A percentile compares a stretch with the other conserved stretches of the same genome.
These are phyloP conservation scores for Fusarium sp. DNA, from an alignment of 2,329 filamentous ascomycete genomes.

Conservation along the genomic window DNA sequence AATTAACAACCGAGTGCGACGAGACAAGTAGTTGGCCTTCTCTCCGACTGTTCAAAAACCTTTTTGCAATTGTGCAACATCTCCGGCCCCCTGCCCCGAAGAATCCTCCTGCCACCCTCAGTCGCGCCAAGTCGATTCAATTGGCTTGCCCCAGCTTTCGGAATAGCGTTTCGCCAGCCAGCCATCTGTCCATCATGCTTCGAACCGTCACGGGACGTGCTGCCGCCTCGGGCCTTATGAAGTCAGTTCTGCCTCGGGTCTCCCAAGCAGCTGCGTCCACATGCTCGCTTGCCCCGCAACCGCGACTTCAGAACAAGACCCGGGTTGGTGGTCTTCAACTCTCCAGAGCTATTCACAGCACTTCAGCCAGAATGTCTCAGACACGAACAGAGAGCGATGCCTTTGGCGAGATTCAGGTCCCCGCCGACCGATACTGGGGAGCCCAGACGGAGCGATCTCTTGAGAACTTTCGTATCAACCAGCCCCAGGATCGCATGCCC, in stretches of 20 bases:
- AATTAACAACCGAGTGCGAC: slow-evolving; percentile 30
- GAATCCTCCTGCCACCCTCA: slow-evolving; percentile 2
- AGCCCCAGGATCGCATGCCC: slow-evolving; percentile 98
- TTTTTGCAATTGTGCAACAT: slow-evolving; percentile 11
- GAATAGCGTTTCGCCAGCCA: slow-evolving; percentile 33
- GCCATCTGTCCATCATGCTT: slow-evolving; percentile 43
- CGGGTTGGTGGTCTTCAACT: slow-evolving; percentile 33
- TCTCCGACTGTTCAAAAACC: slow-evolving; percentile 9
- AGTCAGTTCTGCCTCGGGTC: slow-evolving; percentile 42
- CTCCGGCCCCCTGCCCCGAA: slow-evolving; percentile 2
- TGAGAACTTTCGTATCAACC: slow-evolving; percentile 99
- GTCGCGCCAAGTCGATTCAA: slow-evolving; percentile 21
- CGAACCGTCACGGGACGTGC: slow-evolving; percentile 45
- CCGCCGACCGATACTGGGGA: slow-evolving; percentile 96
- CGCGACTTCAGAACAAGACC: slow-evolving; percentile 37
- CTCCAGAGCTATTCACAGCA: slow-evolving; percentile 56
- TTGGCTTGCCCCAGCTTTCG: slow-evolving; percentile 25
- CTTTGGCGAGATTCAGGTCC: slow-evolving; percentile 96
- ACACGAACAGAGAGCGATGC: slow-evolving; percentile 94
- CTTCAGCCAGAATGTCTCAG: slow-evolving; percentile 61
- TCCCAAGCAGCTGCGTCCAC: slow-evolving; percentile 41
- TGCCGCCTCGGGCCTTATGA: slow-evolving; percentile 43
- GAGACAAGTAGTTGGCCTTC: slow-evolving; percentile 20
- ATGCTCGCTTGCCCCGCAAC: slow-evolving; percentile 44
- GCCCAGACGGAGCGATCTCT: slow-evolving; percentile 96